Evolutionary conservation across 306 rosid genomes (phyloP).

Genomic region (Malus asiatica): DNA sequence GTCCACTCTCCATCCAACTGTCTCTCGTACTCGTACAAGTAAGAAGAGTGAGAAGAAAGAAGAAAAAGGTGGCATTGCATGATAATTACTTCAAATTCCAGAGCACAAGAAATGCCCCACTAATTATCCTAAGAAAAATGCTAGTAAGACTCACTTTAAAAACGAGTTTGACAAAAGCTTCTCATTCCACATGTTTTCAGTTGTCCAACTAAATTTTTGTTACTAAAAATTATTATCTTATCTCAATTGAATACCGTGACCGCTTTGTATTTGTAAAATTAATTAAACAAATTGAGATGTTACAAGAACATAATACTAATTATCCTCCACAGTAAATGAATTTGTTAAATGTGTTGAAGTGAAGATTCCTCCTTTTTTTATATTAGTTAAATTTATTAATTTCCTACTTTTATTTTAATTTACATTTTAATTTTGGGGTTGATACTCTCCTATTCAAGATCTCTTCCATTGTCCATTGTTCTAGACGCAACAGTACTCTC

Average conservation of each 20-base stretch:
- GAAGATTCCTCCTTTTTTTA: neutral
- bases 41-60: neutral
- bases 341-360: neutral
- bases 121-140: no score
- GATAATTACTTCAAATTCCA: no score
- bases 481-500: conserved; percentile 13
- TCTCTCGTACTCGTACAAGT: neutral
- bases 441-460: neutral
- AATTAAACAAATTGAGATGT: neutral
- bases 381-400: neutral
- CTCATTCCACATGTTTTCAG: no score
- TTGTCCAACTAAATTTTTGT: no score
- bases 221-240: no score
- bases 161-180: no score
- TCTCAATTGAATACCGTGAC: neutral
- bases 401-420: neutral
- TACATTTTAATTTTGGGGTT: neutral
- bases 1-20: neutral
- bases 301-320: neutral
- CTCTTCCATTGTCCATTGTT: conserved; percentile 8
- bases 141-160: no score
- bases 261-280: no score
- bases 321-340: neutral
- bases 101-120: neutral
- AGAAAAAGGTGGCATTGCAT: no score